Evolutionary conservation across 1,284 basidiomycete species (phyloP).

Genomic region (Trametes hirsuta): DNA sequence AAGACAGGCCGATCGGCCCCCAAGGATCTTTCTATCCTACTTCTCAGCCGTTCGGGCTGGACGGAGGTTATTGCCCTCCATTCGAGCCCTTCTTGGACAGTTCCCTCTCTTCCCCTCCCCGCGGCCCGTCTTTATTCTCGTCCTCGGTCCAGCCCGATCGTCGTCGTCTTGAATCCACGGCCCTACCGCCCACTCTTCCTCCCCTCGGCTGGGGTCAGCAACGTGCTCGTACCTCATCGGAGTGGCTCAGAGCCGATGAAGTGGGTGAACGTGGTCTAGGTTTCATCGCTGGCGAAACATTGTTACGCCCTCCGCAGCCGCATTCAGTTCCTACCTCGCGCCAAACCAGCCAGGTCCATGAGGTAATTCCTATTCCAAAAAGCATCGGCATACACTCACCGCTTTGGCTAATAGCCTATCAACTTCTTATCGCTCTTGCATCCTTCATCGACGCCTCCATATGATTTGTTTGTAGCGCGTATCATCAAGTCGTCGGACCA

Average conservation of each 20-base stretch:
- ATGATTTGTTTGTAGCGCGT: slow-evolving; percentile 75
- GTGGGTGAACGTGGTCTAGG: slow-evolving; percentile 24
- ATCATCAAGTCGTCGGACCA: slow-evolving; percentile 87
- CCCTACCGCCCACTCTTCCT: slow-evolving; percentile 23
- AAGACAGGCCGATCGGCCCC: slow-evolving; percentile 23
- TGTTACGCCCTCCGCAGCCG: slow-evolving; percentile 24
- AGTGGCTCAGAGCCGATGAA: slow-evolving; percentile 39
- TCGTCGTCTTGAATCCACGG: slow-evolving; percentile 26
- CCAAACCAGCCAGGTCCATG: slow-evolving; percentile 37
- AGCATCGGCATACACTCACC: slow-evolving; percentile 1
- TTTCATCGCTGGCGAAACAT: slow-evolving; percentile 22
- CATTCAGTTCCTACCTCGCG: slow-evolving; percentile 17
- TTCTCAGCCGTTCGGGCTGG: slow-evolving; percentile 35
- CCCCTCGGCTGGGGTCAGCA: slow-evolving; percentile 32
- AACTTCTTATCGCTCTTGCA: slow-evolving; percentile 83
- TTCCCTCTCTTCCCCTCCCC: slow-evolving; percentile 37
- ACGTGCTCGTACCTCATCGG: slow-evolving; percentile 33
- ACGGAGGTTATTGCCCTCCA: slow-evolving; percentile 43
- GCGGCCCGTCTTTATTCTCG: slow-evolving; percentile 40
- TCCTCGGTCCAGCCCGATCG: slow-evolving; percentile 27
- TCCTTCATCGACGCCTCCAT: slow-evolving; percentile 80
- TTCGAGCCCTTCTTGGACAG: slow-evolving; percentile 58
- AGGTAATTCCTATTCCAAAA: slow-evolving; percentile 34
- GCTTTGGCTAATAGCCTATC: slow-evolving; percentile 58
- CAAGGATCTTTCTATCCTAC: slow-evolving; percentile 26